Conservation (phyloP, 2,329 filamentous ascomycete genomes). For the Sporothrix protearum region DNA sequence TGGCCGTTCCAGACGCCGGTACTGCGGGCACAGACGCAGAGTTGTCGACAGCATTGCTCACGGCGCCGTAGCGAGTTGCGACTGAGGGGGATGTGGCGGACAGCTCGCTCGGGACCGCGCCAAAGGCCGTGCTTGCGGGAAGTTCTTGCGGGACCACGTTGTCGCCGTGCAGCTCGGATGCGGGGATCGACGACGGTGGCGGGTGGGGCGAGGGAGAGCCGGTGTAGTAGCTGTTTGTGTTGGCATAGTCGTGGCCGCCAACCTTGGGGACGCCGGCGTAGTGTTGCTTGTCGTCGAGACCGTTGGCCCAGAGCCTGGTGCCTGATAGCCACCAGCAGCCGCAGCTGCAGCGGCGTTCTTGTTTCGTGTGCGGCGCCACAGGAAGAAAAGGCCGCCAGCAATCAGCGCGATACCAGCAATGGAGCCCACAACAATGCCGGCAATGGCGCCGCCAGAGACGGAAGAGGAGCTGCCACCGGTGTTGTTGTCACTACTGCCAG, state of each 20-base stretch:
- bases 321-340: neutral
- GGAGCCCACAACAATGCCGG: conserved; percentile 22
- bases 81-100: neutral
- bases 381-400: conserved; percentile 14
- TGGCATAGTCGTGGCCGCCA: neutral
- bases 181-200: neutral
- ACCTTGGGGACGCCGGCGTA: conserved; percentile 10
- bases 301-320: neutral
- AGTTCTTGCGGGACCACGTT: conserved; percentile 10
- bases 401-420: conserved; percentile 21
- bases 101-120: neutral
- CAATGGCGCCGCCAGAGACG: conserved; percentile 22
- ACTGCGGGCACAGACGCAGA: neutral
- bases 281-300: conserved; percentile 14
- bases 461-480: neutral
- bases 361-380: conserved; percentile 19
- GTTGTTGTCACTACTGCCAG: neutral
- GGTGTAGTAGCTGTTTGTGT: conserved; percentile 5
- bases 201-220: neutral
- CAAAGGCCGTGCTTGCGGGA: neutral
- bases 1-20: neutral
- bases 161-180: conserved; percentile 17
- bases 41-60: neutral
- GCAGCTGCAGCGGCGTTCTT: neutral
- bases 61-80: neutral